Base-by-base conservation (phyloP, 495 filamentous ascomycete genomes). In the Tetracladium setigerum region DNA sequence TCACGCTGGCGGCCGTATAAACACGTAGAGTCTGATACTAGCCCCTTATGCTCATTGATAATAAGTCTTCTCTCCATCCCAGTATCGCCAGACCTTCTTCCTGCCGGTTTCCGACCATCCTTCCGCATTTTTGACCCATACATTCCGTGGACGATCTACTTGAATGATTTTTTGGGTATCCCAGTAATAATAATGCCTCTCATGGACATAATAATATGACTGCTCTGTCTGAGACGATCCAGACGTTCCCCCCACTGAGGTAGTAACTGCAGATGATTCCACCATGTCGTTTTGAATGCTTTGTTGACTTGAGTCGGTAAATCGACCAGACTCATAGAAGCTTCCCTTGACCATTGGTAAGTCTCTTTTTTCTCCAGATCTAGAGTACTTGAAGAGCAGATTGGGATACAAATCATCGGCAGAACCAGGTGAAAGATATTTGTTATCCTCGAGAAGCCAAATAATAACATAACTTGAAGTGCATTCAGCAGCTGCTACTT, bases 391-490 rank as follows among this genome's bases (percentile, higher is more conserved):
- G 37, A 39, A 39, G 37, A 39, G 37, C 15, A 39, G 37, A 39
- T 39, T 39, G 37, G 37, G 37, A 39, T 39, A 39, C 15, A 16
- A 39, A 16, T 39, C 15, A 9, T 39, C 15, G 15, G 15, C 17
- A 16, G 15, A 39, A 39, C 15, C 15, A 39, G 37, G 17, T 39
- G 15, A 39, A 39, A 39, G 37, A 39, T 39, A 39, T 39, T 39
- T 39, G 37, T 39, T 39, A 39, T 39, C 37, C 37, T 39, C 37
- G 37, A 39, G 37, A 39, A 39, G 37, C 37, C 15, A 39, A 16
- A 16, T 39, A 16, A 39, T 39, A 39, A 16, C 15, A 39, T 39
- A 39, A 39, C 37, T 39, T 39, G 37, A 39, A 39, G 37, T 39
- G 17, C 12, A 39, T 16, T 39, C 7, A 39, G 37, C 9, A 39